phyloP scores from a whole-genome alignment of 2,329 filamentous ascomycete genomes.

The Aspergillus pseudoglaucus region DNA sequence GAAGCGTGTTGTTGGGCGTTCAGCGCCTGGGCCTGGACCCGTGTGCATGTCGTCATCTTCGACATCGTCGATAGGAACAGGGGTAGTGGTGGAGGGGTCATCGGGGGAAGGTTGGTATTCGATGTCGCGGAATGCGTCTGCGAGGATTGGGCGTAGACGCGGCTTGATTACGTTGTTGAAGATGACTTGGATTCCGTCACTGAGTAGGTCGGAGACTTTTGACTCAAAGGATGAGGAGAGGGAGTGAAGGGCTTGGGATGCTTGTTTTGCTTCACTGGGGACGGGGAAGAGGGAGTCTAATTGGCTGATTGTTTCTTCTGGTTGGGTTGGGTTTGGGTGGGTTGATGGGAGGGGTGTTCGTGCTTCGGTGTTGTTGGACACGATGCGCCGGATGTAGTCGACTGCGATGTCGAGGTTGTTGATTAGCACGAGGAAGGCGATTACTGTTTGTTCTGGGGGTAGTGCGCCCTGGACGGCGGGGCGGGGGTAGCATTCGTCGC shows the following conservation, averaged over 20 bases:
- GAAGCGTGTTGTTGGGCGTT: constrained; percentile 65
- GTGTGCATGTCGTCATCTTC: constrained; percentile 31
- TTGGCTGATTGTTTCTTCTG: constrained; percentile 18
- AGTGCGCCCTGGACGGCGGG: constrained; percentile 69
- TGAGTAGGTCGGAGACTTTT: constrained; percentile 75
- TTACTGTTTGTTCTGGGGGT: constrained; percentile 80
- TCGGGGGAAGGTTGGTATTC: constrained; percentile 69
- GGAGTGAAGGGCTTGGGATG: constrained; percentile 60
- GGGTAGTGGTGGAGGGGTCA: constrained; percentile 32
- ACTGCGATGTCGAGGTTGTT: constrained; percentile 92
- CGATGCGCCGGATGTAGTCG: constrained; percentile 84
- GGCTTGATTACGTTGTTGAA: constrained; percentile 83
- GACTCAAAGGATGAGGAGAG: constrained; percentile 66
- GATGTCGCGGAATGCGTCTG: constrained; percentile 83
- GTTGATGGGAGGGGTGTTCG: constrained; percentile 13
- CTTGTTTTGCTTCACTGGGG: constrained; percentile 64
- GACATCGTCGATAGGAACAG: constrained; percentile 39
- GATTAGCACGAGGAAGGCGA: constrained; percentile 84
- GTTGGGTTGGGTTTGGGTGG: constrained; percentile 9
- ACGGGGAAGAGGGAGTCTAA: constrained; percentile 71
- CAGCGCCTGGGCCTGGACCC: constrained; percentile 22
- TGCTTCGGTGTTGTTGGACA: constrained; percentile 57
- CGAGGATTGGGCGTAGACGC: constrained; percentile 74
- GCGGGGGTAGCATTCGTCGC: constrained; percentile 87
- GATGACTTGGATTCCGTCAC: constrained; percentile 76